Evolutionary conservation across 2,329 filamentous ascomycete genomes (phyloP), one percentile per base, ranked within the genome.

Genomic region (Aspergillus sp.): DNA sequence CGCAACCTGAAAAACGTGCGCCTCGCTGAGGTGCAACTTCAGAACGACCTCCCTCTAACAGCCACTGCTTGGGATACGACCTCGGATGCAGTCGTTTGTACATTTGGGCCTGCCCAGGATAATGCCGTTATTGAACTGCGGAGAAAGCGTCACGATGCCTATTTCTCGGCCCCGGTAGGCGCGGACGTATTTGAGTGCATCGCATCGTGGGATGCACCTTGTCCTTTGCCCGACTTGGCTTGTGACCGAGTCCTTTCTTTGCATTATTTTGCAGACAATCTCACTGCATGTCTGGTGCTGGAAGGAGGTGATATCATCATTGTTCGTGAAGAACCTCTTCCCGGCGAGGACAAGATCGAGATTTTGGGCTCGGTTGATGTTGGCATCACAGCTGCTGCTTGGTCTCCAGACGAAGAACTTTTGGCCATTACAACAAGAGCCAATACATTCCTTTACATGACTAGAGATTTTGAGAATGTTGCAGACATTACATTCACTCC

Each of bases 341-440:
- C 75, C 5, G 82, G 78, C 47, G 82, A 87, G 63, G 86, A 90
- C 32, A 83, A 87, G 55, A 90, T 98, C 55, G 93, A 97, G 67
- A 97, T 98, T 55, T 82, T 97, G 51, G 93, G 93, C 36, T 94
- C 90, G 30, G 88, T 98, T 32, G 90, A 96, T 68, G 86, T 86
- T 46, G 93, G 91, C 26, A 95, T 98, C 56, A 81, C 83, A 26
- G 89, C 90, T 11, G 91, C 90, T 11, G 79, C 82, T 53, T 98
- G 93, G 93, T 95, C 91, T 33, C 90, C 90, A 2, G 93, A 98
- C 60, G 91, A 96, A 61, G 91, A 97, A 64, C 75, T 97, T 12
- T 73, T 98, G 36, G 82, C 86, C 43, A 81, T 98, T 49, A 82
- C 85, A 42, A 97, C 93, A 12, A 83, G 83, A 58, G 84, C 82